These are phyloP conservation scores for Yamadazyma takamatsuzukensis DNA, from an alignment of 805 yeast genomes.

Conservation along the genomic window DNA sequence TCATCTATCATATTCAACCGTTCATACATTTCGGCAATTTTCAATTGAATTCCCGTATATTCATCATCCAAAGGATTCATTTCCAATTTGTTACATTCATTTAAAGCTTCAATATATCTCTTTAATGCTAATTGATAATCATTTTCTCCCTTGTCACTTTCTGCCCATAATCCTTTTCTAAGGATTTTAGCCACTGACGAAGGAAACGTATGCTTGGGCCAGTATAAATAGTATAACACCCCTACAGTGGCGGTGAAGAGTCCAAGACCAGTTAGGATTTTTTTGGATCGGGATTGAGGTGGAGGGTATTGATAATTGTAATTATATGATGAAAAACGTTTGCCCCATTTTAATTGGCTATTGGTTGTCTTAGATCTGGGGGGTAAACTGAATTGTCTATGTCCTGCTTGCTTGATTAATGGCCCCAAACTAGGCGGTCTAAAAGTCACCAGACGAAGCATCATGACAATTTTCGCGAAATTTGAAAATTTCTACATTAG, in stretches of 20 bases:
- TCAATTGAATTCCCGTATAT: slow-evolving; percentile 87
- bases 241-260: background rate
- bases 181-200: slow-evolving; percentile 64
- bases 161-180: slow-evolving; percentile 80
- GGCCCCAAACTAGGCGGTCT: too few species aligned
- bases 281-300: slow-evolving; percentile 2
- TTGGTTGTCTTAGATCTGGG: background rate
- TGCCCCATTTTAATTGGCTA: background rate
- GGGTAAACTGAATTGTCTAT: too few species aligned
- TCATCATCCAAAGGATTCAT: slow-evolving; percentile 66
- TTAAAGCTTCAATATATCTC: slow-evolving; percentile 70
- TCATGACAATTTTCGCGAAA: background rate
- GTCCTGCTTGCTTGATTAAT: too few species aligned
- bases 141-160: slow-evolving; percentile 59
- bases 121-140: slow-evolving; percentile 68
- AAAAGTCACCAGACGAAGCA: too few species aligned
- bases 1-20: slow-evolving; percentile 56
- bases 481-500: background rate
- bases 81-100: slow-evolving; percentile 52
- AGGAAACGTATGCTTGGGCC: slow-evolving; percentile 72
- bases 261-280: background rate
- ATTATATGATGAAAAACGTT: too few species aligned
- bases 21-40: slow-evolving; percentile 84
- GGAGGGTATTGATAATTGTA: slow-evolving; percentile 9
- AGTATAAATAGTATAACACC: slow-evolving; percentile 37